phyloP scores from a whole-genome alignment of 2,329 filamentous ascomycete species.

The Fusarium robinianum region DNA sequence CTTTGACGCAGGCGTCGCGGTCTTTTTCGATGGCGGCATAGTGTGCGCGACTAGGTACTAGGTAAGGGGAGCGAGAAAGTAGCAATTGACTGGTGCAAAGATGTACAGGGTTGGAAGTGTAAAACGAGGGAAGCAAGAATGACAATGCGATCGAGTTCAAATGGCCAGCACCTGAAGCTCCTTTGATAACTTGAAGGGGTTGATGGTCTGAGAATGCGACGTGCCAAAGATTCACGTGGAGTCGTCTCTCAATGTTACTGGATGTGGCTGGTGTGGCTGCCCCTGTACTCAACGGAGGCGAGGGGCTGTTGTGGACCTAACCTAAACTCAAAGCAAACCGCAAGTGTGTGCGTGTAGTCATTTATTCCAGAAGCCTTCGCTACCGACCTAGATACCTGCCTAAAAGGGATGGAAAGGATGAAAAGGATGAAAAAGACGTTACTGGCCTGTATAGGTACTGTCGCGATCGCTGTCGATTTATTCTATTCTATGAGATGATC shows the following conservation, averaged over 20 bases:
- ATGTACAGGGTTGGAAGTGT: conserved; percentile 13
- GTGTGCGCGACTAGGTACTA: not conserved
- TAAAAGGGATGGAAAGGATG: no score
- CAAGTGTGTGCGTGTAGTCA: no score
- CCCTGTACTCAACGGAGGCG: not conserved
- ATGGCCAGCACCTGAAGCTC: conserved; percentile 42
- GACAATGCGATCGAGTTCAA: conserved; percentile 29
- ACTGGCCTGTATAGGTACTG: no score
- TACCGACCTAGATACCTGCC: no score
- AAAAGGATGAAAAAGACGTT: no score
- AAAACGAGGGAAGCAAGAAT: conserved; percentile 5
- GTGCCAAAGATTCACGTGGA: conserved; percentile 32
- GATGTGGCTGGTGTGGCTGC: conserved; percentile 32
- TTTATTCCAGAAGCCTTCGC: no score
- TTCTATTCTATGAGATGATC: no score
- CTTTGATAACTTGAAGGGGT: no score
- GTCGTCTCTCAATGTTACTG: conserved; percentile 20
- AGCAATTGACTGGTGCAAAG: conserved; percentile 2
- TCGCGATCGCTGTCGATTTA: no score
- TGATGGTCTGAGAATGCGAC: conserved; percentile 23
- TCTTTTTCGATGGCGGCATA: conserved; percentile 34
- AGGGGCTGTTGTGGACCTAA: no score
- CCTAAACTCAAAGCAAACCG: no score
- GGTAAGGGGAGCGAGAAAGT: no score
- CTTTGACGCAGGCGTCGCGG: conserved; percentile 16